Evolutionary conservation across 2,329 filamentous ascomycete genomes (phyloP).

Genomic region (Macrophomina phaseolina): DNA sequence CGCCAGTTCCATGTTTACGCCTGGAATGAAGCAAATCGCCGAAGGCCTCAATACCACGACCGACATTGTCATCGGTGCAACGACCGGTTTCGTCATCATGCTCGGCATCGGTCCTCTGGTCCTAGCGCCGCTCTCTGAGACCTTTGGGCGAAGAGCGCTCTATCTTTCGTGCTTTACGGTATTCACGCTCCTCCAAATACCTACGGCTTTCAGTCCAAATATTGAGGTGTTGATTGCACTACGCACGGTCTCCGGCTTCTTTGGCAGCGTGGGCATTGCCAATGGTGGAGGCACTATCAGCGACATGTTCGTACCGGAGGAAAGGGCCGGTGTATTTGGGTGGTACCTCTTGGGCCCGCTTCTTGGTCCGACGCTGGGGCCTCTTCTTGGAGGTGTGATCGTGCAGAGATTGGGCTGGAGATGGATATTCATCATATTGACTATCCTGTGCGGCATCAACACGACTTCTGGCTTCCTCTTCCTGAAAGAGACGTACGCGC

Average conservation of each 20-base stretch:
- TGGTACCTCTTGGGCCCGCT: conserved; percentile 54
- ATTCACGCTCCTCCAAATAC: conserved; percentile 55
- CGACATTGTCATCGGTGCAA: conserved; percentile 54
- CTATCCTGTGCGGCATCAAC: conserved; percentile 50
- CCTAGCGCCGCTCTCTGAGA: conserved; percentile 54
- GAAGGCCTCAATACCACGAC: conserved; percentile 50
- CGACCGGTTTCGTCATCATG: conserved; percentile 58
- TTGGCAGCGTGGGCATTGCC: conserved; percentile 56
- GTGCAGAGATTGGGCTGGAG: conserved; percentile 54
- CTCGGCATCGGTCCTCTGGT: conserved; percentile 55
- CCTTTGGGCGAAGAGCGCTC: conserved; percentile 52
- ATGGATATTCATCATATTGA: conserved; percentile 57
- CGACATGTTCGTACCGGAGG: conserved; percentile 56
- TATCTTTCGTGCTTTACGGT: conserved; percentile 53
- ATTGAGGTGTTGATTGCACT: conserved; percentile 52
- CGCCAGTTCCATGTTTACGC: conserved; percentile 59
- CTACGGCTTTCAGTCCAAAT: conserved; percentile 55
- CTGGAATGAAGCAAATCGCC: conserved; percentile 57
- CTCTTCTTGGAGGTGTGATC: conserved; percentile 52
- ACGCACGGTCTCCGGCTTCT: conserved; percentile 55
- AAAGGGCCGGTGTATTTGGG: conserved; percentile 54
- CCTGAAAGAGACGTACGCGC: conserved; percentile 53
- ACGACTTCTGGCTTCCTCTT: conserved; percentile 51
- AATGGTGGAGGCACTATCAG: conserved; percentile 59
- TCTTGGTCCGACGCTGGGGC: conserved; percentile 51